phyloP scores from a whole-genome alignment of 345 rosid species.

The Lepidium aucheri region DNA sequence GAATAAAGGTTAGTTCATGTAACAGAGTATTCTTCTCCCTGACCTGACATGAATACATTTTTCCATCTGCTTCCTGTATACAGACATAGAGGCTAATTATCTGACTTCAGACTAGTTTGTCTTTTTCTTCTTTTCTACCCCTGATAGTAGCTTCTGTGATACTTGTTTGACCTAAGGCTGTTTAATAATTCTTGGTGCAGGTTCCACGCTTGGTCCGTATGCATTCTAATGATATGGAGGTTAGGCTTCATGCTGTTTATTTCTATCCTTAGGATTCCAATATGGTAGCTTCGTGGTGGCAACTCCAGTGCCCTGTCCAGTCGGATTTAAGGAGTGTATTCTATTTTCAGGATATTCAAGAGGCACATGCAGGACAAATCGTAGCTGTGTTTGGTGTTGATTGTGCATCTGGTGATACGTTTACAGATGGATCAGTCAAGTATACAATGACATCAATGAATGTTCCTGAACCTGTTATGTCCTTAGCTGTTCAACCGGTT shows the following conservation, averaged over 20 bases:
- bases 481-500: constrained; percentile 94
- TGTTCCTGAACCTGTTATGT: constrained; percentile 99
- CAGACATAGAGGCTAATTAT: neutral
- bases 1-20: constrained; percentile 64
- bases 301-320: neutral
- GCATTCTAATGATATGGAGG: constrained; percentile 99
- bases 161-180: neutral
- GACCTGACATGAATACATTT: neutral
- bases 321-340: neutral
- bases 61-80: neutral
- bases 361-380: constrained; percentile 97
- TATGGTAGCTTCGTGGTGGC: neutral
- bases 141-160: neutral
- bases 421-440: constrained; percentile 86
- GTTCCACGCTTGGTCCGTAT: constrained; percentile 91
- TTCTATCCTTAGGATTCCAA: neutral
- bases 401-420: constrained; percentile 99
- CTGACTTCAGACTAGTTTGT: neutral
- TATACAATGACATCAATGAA: constrained; percentile 99
- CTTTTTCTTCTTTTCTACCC: neutral
- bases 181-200: constrained; percentile 32
- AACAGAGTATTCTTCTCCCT: neutral
- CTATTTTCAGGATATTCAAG: constrained; percentile 78
- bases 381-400: constrained; percentile 99
- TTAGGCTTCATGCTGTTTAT: constrained; percentile 23